Conservation (phyloP, 768 basidiomycete species). For the Boletellus ananiceps region DNA sequence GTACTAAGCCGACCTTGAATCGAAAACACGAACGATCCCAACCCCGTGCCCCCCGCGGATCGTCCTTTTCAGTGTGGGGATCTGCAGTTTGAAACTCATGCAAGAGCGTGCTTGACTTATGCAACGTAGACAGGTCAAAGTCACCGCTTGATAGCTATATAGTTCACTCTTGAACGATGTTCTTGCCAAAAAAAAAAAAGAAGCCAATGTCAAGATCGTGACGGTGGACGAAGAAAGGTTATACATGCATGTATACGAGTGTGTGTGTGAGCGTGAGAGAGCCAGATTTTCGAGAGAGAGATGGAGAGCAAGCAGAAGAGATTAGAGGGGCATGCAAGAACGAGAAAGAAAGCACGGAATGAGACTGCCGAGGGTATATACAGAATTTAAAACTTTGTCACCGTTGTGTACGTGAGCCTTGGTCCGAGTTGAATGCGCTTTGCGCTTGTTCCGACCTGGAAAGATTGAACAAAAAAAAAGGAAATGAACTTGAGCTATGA, state of each 20-base stretch:
- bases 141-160: no score
- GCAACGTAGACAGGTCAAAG: background rate
- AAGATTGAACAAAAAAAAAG: background rate
- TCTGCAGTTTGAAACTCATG: no score
- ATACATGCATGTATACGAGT: conserved; percentile 16
- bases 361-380: conserved; percentile 17
- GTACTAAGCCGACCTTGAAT: background rate
- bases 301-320: conserved; percentile 6
- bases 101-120: background rate
- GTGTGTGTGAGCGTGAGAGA: background rate
- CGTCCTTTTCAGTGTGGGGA: no score
- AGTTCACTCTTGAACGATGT: background rate
- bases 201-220: background rate
- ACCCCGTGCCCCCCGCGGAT: background rate
- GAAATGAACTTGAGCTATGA: conserved; percentile 7
- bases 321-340: background rate
- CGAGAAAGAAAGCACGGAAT: background rate
- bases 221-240: background rate
- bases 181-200: background rate
- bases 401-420: conserved; percentile 2
- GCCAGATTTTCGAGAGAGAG: conserved; percentile 9
- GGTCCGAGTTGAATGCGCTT: conserved; percentile 10
- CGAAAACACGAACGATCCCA: background rate
- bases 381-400: conserved; percentile 4
- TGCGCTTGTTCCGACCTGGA: conserved; percentile 13